Conservation (phyloP, 176 grass and related monocot species). For the Oryza coarctata region DNA sequence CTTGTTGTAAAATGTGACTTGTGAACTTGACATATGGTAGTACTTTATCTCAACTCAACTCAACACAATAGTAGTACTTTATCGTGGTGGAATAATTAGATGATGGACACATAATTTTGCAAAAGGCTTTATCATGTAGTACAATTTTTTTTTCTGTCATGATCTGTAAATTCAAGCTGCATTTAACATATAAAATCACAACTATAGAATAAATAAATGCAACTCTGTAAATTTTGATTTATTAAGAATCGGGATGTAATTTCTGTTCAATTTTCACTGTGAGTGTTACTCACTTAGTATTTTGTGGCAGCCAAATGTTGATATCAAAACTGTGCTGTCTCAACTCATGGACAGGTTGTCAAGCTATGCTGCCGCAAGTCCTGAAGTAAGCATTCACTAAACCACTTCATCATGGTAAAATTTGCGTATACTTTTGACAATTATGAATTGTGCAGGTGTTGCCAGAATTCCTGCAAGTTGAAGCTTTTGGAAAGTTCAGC, state of each 20-base stretch:
- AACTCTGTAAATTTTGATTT: slow-evolving; percentile 10
- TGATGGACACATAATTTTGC: slow-evolving; percentile 24
- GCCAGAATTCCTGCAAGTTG: slow-evolving; percentile 96
- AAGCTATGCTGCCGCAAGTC: slow-evolving; percentile 86
- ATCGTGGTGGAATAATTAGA: not conserved
- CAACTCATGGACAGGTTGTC: slow-evolving; percentile 96
- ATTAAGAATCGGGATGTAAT: slow-evolving; percentile 6
- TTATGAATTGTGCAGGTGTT: slow-evolving; percentile 72
- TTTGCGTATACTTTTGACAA: slow-evolving; percentile 46
- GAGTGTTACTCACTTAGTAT: slow-evolving; percentile 21
- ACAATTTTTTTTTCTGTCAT: slow-evolving; percentile 8
- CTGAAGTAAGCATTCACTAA: slow-evolving; percentile 60
- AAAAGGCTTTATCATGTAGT: not conserved
- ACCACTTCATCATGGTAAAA: slow-evolving; percentile 1
- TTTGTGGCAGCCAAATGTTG: slow-evolving; percentile 82
- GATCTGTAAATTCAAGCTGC: slow-evolving; percentile 4
- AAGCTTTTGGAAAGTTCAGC: slow-evolving; percentile 97
- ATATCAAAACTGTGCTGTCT: slow-evolving; percentile 98
- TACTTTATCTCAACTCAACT: too few relatives aligned
- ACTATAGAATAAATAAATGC: slow-evolving; percentile 13
- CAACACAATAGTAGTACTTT: not conserved
- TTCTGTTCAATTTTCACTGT: slow-evolving; percentile 19
- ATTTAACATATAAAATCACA: not conserved
- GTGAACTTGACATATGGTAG: not conserved
- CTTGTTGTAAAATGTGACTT: not conserved